These are phyloP conservation scores for Cavenderia fasciculata DNA, from an alignment of 78 protist species.

Conservation along the genomic window DNA sequence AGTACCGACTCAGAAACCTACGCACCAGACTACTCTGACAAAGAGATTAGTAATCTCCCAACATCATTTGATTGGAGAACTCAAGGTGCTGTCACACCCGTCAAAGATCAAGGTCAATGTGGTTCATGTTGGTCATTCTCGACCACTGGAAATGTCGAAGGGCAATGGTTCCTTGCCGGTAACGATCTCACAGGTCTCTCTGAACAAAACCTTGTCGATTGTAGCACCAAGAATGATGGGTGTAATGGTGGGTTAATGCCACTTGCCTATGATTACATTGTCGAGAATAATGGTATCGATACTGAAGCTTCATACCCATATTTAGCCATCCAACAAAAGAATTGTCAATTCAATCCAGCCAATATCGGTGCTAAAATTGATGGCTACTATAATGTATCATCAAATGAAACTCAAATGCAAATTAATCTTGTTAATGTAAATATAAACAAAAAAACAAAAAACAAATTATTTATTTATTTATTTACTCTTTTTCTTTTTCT, in stretches of 20 bases:
- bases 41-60: neutral
- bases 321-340: slow-evolving; percentile 54
- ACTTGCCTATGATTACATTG: slow-evolving; percentile 78
- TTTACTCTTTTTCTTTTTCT: too few species aligned
- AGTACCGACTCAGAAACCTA: neutral
- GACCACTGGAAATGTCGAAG: slow-evolving; percentile 60
- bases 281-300: slow-evolving; percentile 58
- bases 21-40: neutral
- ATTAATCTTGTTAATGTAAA: slow-evolving; percentile 32
- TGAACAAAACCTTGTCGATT: slow-evolving; percentile 87
- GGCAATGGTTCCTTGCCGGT: slow-evolving; percentile 36
- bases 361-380: slow-evolving; percentile 72
- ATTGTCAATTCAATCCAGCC: slow-evolving; percentile 33
- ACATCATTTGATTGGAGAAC: slow-evolving; percentile 82
- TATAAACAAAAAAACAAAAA: too few species aligned
- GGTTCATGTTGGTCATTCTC: slow-evolving; percentile 80
- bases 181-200: slow-evolving; percentile 42
- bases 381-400: slow-evolving; percentile 12
- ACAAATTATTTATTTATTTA: too few species aligned
- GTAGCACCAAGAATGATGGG: slow-evolving; percentile 67
- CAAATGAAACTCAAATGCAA: slow-evolving; percentile 67
- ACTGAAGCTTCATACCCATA: slow-evolving; percentile 90
- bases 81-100: slow-evolving; percentile 76
- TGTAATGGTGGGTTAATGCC: slow-evolving; percentile 84
- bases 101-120: slow-evolving; percentile 87